These are phyloP conservation scores for Nigrograna mackinnonii DNA, from an alignment of 2,329 filamentous ascomycete genomes.

Conservation along the genomic window DNA sequence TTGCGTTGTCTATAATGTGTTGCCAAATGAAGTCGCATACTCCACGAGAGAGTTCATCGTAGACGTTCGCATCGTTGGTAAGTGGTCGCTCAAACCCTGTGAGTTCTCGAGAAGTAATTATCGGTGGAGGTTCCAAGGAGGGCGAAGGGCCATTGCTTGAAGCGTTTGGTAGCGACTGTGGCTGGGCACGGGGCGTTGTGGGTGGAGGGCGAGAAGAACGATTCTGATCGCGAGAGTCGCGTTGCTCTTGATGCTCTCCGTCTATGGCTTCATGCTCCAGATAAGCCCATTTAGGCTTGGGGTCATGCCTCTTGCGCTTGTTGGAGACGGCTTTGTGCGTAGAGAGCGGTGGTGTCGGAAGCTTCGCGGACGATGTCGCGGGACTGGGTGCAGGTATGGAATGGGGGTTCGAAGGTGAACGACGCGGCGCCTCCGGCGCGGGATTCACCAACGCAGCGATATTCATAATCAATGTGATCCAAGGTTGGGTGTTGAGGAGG, in stretches of 20 bases:
- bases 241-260: conserved; percentile 24
- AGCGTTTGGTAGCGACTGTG: conserved; percentile 12
- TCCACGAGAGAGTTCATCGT: conserved; percentile 73
- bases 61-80: conserved; percentile 66
- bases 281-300: conserved; percentile 41
- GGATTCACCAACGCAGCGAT: conserved; percentile 40
- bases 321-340: conserved; percentile 28
- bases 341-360: conserved; percentile 25
- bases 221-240: conserved; percentile 17
- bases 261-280: conserved; percentile 20
- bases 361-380: conserved; percentile 28
- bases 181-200: conserved; percentile 16
- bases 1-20: conserved; percentile 69
- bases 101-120: conserved; percentile 15
- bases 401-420: conserved; percentile 31
- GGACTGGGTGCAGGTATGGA: conserved; percentile 31
- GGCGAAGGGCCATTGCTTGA: conserved; percentile 22
- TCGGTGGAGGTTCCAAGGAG: conserved; percentile 8
- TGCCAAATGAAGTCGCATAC: conserved; percentile 83
- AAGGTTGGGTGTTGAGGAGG: no score
- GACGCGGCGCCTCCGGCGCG: conserved; percentile 33
- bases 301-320: conserved; percentile 40
- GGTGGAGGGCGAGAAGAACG: conserved; percentile 5
- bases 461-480: no score
- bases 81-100: conserved; percentile 61